phyloP scores from a whole-genome alignment of 2,329 filamentous ascomycete genomes.

The Sporothrix dimorphospora region DNA sequence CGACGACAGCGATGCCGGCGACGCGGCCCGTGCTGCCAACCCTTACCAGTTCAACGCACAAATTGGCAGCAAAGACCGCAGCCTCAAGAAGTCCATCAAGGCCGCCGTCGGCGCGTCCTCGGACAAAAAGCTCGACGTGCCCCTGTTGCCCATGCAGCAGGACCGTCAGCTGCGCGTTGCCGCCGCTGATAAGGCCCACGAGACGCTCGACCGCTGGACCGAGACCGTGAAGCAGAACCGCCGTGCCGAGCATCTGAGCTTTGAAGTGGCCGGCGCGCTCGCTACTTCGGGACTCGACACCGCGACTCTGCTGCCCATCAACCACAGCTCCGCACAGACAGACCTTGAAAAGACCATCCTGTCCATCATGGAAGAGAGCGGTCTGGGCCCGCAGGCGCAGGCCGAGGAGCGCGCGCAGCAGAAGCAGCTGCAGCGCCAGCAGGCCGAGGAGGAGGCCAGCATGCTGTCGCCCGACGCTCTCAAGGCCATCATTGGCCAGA shows the following conservation, averaged over 20 bases:
- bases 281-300: conserved; percentile 62
- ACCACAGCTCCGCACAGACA: conserved; percentile 66
- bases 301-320: conserved; percentile 58
- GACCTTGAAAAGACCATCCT: conserved; percentile 86
- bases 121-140: conserved; percentile 76
- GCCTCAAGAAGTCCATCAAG: conserved; percentile 75
- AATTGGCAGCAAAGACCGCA: conserved; percentile 23
- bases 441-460: conserved; percentile 69
- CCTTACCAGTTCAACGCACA: conserved; percentile 27
- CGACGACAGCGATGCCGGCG: conserved; percentile 45
- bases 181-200: conserved; percentile 88
- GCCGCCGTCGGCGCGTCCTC: conserved; percentile 64
- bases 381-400: conserved; percentile 59
- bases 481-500: conserved; percentile 70
- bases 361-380: conserved; percentile 87
- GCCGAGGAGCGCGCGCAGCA: conserved; percentile 46
- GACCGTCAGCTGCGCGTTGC: conserved; percentile 78
- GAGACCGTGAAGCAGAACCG: conserved; percentile 95
- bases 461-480: conserved; percentile 70
- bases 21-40: conserved; percentile 42
- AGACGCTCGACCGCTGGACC: conserved; percentile 87
- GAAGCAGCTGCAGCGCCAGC: conserved; percentile 58
- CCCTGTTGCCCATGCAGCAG: conserved; percentile 83
- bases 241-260: conserved; percentile 84
- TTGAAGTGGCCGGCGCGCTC: conserved; percentile 78